Evolutionary conservation across 352 stramenopile genomes (phyloP).

Genomic region (Pythium apleroticum): DNA sequence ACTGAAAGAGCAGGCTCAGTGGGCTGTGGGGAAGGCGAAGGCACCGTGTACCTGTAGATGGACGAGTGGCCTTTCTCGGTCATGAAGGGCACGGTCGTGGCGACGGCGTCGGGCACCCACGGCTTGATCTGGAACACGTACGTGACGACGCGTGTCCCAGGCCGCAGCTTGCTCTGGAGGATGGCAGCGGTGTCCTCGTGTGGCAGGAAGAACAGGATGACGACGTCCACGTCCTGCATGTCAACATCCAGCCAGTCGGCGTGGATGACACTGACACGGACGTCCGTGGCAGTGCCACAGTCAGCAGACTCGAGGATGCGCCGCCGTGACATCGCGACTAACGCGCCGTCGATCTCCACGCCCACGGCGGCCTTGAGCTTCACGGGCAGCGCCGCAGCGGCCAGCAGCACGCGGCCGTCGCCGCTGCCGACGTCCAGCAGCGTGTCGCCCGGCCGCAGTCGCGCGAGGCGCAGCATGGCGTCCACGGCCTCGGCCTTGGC

Average conservation of each 20-base stretch:
- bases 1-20: neutral
- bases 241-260: constrained; percentile 57
- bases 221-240: constrained; percentile 44
- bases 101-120: constrained; percentile 43
- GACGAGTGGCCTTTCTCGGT: constrained; percentile 45
- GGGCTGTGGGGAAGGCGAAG: neutral
- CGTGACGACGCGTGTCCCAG: constrained; percentile 53
- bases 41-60: constrained; percentile 52
- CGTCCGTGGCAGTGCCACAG: constrained; percentile 21
- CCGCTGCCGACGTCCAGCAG: constrained; percentile 67
- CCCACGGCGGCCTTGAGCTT: constrained; percentile 34
- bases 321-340: constrained; percentile 46
- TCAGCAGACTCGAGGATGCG: constrained; percentile 4
- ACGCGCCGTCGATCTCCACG: constrained; percentile 55
- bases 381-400: constrained; percentile 30
- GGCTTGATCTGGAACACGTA: constrained; percentile 70
- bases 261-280: constrained; percentile 44
- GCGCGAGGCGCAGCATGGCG: constrained; percentile 47
- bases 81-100: constrained; percentile 60
- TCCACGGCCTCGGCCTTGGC: constrained; percentile 54
- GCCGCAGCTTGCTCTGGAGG: constrained; percentile 36
- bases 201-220: constrained; percentile 68
- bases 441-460: constrained; percentile 40
- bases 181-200: constrained; percentile 42
- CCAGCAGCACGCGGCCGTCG: constrained; percentile 59